Percentiles rank a stretch among this genome's conserved stretches.
Conservation (phyloP, 495 filamentous ascomycete genomes). For the Penicillium riverlandense region DNA sequence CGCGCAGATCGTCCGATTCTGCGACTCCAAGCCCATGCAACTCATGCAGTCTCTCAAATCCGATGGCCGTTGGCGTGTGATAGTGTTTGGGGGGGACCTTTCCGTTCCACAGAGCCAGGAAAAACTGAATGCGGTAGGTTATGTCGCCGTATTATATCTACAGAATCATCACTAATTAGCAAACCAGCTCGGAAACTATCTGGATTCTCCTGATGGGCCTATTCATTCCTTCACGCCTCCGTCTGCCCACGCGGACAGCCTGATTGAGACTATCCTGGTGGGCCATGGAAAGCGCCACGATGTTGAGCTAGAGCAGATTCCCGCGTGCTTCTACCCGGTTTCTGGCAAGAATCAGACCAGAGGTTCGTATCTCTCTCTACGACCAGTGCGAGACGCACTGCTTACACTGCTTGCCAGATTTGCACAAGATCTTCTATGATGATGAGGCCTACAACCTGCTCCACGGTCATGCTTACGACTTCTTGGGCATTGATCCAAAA, state of each 20-base stretch:
- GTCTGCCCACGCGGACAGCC: slow-evolving; percentile 41
- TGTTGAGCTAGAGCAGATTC: slow-evolving; percentile 54
- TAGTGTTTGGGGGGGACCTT: slow-evolving; percentile 50
- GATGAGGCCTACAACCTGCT: slow-evolving; percentile 59
- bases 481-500: slow-evolving; percentile 47
- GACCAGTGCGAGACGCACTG: background rate
- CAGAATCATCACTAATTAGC: no score
- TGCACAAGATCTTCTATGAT: slow-evolving; percentile 59
- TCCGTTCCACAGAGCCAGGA: slow-evolving; percentile 20
- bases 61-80: slow-evolving; percentile 58
- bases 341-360: slow-evolving; percentile 53
- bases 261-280: slow-evolving; percentile 56
- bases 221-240: slow-evolving; percentile 38
- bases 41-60: slow-evolving; percentile 37
- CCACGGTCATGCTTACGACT: slow-evolving; percentile 58
- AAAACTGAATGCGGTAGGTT: slow-evolving; percentile 38
- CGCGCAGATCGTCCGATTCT: slow-evolving; percentile 52
- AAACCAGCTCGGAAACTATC: slow-evolving; percentile 28
- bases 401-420: slow-evolving; percentile 26
- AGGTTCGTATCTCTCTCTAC: slow-evolving; percentile 28
- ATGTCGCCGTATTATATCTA: background rate
- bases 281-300: slow-evolving; percentile 44
- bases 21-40: slow-evolving; percentile 52
- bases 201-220: slow-evolving; percentile 27
- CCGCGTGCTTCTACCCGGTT: slow-evolving; percentile 49